Percentiles rank a stretch among this genome's conserved stretches.
phyloP scores from a whole-genome alignment of 257 asterid genomes.

The Petunia axillaris region DNA sequence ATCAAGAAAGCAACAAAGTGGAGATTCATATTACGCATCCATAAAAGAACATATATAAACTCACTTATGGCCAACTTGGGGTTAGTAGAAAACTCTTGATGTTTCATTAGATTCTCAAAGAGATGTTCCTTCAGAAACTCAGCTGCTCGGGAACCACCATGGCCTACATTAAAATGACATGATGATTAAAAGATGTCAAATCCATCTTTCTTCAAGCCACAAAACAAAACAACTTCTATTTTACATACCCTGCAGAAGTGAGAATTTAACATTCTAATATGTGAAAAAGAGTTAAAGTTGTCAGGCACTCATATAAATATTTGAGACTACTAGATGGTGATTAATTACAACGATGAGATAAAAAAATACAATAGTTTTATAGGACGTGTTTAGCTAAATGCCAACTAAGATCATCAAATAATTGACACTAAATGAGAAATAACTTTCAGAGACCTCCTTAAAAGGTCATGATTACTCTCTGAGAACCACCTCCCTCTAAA shows the following conservation, averaged over 20 bases:
- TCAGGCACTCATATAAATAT: not conserved
- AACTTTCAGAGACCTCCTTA: not conserved
- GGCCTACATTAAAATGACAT: constrained; percentile 64
- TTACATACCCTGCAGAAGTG: not conserved
- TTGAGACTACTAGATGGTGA: not conserved
- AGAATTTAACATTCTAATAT: not conserved
- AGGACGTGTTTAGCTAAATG: not conserved
- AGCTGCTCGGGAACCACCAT: constrained; percentile 98
- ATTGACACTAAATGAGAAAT: constrained; percentile 3
- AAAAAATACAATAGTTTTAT: not conserved
- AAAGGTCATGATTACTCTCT: constrained; percentile 1
- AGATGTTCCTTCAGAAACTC: constrained; percentile 93
- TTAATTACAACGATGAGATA: not conserved
- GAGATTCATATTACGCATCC: constrained; percentile 23
- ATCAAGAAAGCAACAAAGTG: constrained; percentile 13
- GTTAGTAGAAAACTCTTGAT: constrained; percentile 67
- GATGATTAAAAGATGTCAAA: constrained; percentile 32
- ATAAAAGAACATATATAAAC: constrained; percentile 39
- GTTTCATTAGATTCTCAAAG: constrained; percentile 88
- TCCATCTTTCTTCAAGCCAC: constrained; percentile 6
- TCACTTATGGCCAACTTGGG: constrained; percentile 90
- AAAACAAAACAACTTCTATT: not conserved
- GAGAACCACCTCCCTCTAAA: not conserved
- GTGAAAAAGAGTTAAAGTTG: constrained; percentile 1
- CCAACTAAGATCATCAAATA: constrained; percentile 21